A percentile compares a stretch with the other conserved stretches of the same genome.
phyloP scores from a whole-genome alignment of 129 eudicot species.

The Flaveria sonorensis region DNA sequence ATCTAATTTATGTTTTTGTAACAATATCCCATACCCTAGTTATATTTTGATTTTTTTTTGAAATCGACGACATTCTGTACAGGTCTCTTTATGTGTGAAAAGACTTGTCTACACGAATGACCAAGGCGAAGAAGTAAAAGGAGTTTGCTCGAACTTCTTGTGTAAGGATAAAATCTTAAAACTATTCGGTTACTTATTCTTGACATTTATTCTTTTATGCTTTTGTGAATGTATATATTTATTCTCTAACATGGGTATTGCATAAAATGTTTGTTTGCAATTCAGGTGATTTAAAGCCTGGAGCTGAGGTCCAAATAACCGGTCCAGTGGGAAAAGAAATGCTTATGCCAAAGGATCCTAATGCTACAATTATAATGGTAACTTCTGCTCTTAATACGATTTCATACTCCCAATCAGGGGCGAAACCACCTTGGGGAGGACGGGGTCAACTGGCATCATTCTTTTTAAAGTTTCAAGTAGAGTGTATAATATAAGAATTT shows the following conservation, averaged over 20 bases:
- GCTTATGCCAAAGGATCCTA: conserved; percentile 99
- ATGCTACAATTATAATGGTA: conserved; percentile 94
- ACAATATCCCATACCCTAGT: not conserved
- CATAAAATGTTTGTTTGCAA: conserved; percentile 21
- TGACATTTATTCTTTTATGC: not conserved
- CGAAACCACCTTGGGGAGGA: no score
- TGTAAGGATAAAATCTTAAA: conserved; percentile 55
- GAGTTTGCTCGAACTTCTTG: conserved; percentile 98
- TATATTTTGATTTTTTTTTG: not conserved
- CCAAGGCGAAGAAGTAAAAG: conserved; percentile 83
- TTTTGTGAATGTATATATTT: not conserved
- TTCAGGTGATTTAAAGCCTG: conserved; percentile 95
- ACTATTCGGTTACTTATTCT: not conserved
- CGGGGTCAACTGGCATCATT: no score
- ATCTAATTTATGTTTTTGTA: not conserved
- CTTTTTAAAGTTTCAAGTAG: no score
- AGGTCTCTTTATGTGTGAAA: conserved; percentile 99
- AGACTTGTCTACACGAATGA: conserved; percentile 96
- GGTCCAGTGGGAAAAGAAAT: conserved; percentile 99
- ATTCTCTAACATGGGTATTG: not conserved
- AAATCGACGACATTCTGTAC: conserved; percentile 10
- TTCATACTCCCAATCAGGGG: no score
- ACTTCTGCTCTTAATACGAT: conserved; percentile 1
- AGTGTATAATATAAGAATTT: no score
- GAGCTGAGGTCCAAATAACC: conserved; percentile 73